phyloP scores from a whole-genome alignment of 768 basidiomycete genomes.

The Kwoniella bestiolae region DNA sequence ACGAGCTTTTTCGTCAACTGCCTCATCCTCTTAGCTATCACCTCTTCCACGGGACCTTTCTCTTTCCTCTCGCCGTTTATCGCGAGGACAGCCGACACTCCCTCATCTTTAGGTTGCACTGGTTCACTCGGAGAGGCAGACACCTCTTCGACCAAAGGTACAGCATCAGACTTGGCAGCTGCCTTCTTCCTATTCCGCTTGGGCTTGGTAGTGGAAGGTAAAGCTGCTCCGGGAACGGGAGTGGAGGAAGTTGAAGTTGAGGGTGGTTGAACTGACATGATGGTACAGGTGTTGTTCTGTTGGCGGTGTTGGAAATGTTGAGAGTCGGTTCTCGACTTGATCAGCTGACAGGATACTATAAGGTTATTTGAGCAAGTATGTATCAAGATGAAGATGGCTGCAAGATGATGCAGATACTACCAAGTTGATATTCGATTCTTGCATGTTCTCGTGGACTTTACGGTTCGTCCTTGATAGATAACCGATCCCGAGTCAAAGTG shows the following conservation, averaged over 20 bases:
- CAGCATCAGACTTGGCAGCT: neutral
- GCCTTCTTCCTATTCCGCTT: conserved; percentile 35
- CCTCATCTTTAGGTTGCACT: neutral
- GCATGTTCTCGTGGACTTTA: neutral
- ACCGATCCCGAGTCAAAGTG: neutral
- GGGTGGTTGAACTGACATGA: conserved; percentile 7
- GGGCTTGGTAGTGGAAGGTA: conserved; percentile 12
- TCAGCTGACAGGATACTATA: neutral
- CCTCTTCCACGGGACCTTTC: conserved; percentile 70
- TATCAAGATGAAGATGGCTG: neutral
- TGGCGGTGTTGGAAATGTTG: neutral
- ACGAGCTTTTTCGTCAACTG: conserved; percentile 83
- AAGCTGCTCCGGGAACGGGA: neutral
- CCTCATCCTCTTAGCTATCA: conserved; percentile 78
- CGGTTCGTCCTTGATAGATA: neutral
- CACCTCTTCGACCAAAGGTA: neutral
- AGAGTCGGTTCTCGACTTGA: neutral
- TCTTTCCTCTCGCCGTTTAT: neutral
- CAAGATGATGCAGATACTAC: too few relatives aligned
- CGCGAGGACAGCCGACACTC: neutral
- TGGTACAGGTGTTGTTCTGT: neutral
- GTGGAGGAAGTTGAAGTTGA: conserved; percentile 7
- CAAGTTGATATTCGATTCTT: neutral
- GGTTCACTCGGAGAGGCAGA: neutral
- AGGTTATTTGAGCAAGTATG: too few relatives aligned